Evolutionary conservation across 2,329 filamentous ascomycete species (phyloP).

Genomic region (Penicillium psychrosexuale): DNA sequence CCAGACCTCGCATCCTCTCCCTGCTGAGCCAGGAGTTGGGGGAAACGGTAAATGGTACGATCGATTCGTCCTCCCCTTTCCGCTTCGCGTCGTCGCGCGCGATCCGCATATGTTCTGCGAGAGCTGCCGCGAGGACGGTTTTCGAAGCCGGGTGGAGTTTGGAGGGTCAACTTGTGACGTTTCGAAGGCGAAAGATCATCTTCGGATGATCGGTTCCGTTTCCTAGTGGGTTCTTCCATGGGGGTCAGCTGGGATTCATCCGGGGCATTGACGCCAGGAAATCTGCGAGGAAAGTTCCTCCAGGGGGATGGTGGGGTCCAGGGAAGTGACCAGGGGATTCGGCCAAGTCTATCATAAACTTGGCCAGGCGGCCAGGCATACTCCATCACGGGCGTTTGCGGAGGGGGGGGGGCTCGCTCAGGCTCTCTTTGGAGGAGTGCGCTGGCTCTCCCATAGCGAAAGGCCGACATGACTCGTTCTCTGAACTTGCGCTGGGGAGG

Average conservation of each 20-base stretch:
- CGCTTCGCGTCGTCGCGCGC: conserved; percentile 28
- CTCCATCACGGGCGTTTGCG: not conserved
- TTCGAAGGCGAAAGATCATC: not conserved
- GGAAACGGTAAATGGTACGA: conserved; percentile 34
- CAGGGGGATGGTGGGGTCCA: not conserved
- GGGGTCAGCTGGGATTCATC: conserved; percentile 2
- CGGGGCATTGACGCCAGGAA: not conserved
- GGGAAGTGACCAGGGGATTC: conserved; percentile 3
- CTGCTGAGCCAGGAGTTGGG: conserved; percentile 32
- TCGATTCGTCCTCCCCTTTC: conserved; percentile 34
- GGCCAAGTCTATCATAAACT: not conserved
- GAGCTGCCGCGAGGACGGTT: conserved; percentile 14
- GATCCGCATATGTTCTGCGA: conserved; percentile 29
- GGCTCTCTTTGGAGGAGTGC: not conserved
- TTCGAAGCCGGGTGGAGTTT: conserved; percentile 1
- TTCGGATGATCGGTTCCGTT: conserved; percentile 1
- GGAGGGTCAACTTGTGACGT: conserved; percentile 1
- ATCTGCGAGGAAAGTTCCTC: not conserved
- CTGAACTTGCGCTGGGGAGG: not conserved
- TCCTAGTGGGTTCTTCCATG: not conserved
- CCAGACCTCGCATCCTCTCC: conserved; percentile 22
- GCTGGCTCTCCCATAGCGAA: not conserved
- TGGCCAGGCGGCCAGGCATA: conserved; percentile 2
- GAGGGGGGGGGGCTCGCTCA: not conserved
- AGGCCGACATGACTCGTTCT: not conserved